Base-by-base conservation (phyloP, 352 stramenopile species). In the Phytophthora litchii region DNA sequence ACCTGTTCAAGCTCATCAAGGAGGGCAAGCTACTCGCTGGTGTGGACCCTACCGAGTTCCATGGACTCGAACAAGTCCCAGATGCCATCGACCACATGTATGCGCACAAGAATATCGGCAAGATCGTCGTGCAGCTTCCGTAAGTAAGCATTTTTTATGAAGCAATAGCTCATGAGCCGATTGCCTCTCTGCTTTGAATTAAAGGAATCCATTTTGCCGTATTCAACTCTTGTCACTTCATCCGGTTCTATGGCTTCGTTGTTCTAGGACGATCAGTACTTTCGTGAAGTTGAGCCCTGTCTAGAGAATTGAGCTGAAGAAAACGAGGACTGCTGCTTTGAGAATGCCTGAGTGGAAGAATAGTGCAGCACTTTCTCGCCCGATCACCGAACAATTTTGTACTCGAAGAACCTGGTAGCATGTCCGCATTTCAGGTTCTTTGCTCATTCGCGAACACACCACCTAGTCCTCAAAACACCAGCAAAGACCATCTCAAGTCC, bases 81-180 rank as follows among this genome's bases (percentile, higher is more conserved):
- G 67, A 82, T 12, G 83, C 70, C 38, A 74, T 91, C 31, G 72
- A 82, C 48, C 69, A 86, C 67, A 78, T 91, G 56, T 88, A 86
- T 47, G 69, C 60, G 16, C 73, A 82, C 67, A 83, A 86, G 37
- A 86, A 85, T 38, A 86, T 82, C 17, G 83, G 83, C 58, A 92
- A 92, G 64, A 85, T 92, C 58, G 76, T 86, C 17, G 72, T 90
- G 27, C 74, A 84, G 49, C 71, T 92, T 20, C 60, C 60, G 19
- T 67, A 57, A 64, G 48, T 11, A 19, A 20, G 17, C n/a, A 10
- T 12, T 14, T 38, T 38, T 12, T 38, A 38, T 38, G 13, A 16
- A 40, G 34, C 34, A 40, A 25, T 17, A 27, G 17, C 23, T 5
- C 23, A 27, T 27, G 23, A 27, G n/a, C n/a, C n/a, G n/a, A n/a